A percentile compares a stretch with the other conserved stretches of the same genome.
phyloP scores from a whole-genome alignment of 148 eudicot genomes.

The Nepenthes mirabilis region DNA sequence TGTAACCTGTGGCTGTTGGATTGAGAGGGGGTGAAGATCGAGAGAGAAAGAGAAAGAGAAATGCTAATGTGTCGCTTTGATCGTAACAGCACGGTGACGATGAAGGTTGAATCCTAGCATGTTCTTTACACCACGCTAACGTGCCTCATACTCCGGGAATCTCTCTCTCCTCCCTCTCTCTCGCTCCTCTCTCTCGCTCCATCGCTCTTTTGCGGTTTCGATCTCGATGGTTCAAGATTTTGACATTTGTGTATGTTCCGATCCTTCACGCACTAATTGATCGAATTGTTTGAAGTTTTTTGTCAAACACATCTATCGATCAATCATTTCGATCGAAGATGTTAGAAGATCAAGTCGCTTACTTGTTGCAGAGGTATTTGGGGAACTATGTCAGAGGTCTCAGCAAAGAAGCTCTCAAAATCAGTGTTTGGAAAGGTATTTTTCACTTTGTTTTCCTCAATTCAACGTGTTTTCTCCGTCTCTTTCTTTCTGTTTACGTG shows the following conservation, averaged over 20 bases:
- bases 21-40: no score
- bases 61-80: no score
- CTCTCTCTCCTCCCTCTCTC: background rate
- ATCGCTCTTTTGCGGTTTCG: no score
- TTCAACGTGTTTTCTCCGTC: background rate
- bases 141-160: no score
- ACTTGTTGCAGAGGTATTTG: constrained; percentile 74
- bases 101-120: no score
- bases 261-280: background rate
- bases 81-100: no score
- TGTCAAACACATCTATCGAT: background rate
- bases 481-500: background rate
- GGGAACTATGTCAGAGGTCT: constrained; percentile 93
- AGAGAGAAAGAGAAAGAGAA: no score
- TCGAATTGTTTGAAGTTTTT: background rate
- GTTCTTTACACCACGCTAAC: background rate
- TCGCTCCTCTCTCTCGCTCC: background rate
- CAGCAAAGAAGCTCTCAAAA: constrained; percentile 87
- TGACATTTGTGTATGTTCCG: no score
- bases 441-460: background rate
- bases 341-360: constrained; percentile 98
- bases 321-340: constrained; percentile 23
- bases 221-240: no score
- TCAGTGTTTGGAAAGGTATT: constrained; percentile 92
- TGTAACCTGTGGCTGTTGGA: no score